Evolutionary conservation across 2,329 filamentous ascomycete genomes (phyloP).

Genomic region (Exserohilum turcica): DNA sequence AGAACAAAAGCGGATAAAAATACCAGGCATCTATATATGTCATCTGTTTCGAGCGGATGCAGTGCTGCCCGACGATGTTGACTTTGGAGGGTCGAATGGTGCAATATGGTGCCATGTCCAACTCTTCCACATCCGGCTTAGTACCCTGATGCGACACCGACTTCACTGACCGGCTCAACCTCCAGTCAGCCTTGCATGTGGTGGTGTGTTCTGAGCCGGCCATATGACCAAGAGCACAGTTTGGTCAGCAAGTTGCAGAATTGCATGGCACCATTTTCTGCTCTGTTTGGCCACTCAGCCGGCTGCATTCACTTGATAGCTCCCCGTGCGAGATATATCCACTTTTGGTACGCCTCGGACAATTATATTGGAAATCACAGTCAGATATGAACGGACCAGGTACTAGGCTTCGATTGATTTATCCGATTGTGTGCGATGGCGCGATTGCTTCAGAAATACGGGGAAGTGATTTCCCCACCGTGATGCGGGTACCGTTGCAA

Average conservation of each 20-base stretch:
- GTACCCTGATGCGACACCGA: conserved; percentile 16
- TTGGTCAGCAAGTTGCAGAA: neutral
- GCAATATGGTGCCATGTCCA: conserved; percentile 26
- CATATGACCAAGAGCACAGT: neutral
- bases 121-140: conserved; percentile 18
- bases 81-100: conserved; percentile 19
- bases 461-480: conserved; percentile 13
- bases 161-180: conserved; percentile 13
- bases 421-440: conserved; percentile 46
- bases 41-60: neutral
- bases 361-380: conserved; percentile 8
- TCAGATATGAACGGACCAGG: conserved; percentile 7
- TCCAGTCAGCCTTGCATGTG: neutral
- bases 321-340: neutral
- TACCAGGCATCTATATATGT: neutral
- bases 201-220: neutral
- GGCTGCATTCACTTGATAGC: neutral
- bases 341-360: neutral
- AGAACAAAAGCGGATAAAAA: neutral
- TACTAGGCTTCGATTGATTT: conserved; percentile 5
- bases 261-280: neutral
- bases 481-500: conserved; percentile 1
- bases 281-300: neutral
- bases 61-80: conserved; percentile 11
- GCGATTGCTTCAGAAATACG: conserved; percentile 28